These are phyloP conservation scores for Apiospora malaysiana DNA, from an alignment of 2,329 filamentous ascomycete species.

Conservation along the genomic window DNA sequence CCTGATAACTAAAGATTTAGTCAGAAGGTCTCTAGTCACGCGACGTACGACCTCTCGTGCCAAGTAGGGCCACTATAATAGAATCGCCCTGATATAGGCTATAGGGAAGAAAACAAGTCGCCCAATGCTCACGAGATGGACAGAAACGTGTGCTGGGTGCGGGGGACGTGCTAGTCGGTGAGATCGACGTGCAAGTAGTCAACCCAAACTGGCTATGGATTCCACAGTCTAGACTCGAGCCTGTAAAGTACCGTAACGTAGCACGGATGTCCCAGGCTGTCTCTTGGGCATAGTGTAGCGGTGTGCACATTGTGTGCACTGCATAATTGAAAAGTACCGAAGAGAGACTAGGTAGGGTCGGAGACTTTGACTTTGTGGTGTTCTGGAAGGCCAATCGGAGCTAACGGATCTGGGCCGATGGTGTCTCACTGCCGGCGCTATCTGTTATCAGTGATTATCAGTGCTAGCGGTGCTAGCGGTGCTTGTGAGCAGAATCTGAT, in stretches of 20 bases:
- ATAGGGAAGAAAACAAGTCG: not conserved
- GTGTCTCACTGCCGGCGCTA: slow-evolving; percentile 14
- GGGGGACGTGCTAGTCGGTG: too few species aligned
- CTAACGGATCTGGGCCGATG: not conserved
- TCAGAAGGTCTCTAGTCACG: not conserved
- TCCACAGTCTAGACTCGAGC: too few species aligned
- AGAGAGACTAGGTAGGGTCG: not conserved
- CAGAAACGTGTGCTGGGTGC: not conserved
- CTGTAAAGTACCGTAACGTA: too few species aligned
- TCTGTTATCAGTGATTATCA: too few species aligned
- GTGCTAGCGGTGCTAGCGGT: not conserved
- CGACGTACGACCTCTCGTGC: not conserved
- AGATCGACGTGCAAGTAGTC: too few species aligned
- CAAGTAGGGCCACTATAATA: not conserved
- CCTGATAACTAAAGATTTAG: too few species aligned
- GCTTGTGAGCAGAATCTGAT: not conserved
- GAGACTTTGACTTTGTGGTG: not conserved
- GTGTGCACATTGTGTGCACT: not conserved
- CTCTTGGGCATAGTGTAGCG: too few species aligned
- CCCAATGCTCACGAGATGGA: not conserved
- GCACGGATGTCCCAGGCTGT: too few species aligned
- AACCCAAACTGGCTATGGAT: too few species aligned
- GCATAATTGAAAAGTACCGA: not conserved
- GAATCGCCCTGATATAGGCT: not conserved
- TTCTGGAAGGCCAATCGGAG: not conserved